Evolutionary conservation across 2,329 filamentous ascomycete genomes (phyloP).

Genomic region (Huntiella moniliformis): DNA sequence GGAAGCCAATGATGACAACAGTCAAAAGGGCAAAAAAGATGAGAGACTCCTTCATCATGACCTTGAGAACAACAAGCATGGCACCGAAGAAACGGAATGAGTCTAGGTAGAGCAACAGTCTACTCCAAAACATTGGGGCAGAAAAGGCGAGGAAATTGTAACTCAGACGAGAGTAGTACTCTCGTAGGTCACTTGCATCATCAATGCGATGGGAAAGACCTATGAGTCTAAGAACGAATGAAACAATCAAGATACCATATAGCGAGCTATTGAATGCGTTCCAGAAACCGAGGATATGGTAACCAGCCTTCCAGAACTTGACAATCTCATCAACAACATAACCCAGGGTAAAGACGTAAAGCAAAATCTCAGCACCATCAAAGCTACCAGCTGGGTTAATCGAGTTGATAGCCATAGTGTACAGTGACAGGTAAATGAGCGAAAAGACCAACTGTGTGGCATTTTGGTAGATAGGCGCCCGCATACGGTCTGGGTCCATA

Average conservation of each 20-base stretch:
- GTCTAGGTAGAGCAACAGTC: conserved; percentile 81
- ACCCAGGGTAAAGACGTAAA: conserved; percentile 82
- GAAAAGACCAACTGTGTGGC: conserved; percentile 71
- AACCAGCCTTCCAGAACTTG: conserved; percentile 89
- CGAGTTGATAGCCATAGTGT: conserved; percentile 83
- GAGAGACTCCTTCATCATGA: conserved; percentile 83
- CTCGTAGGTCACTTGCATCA: conserved; percentile 21
- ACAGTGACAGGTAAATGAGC: conserved; percentile 64
- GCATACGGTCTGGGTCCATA: conserved; percentile 86
- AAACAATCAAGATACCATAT: conserved; percentile 61
- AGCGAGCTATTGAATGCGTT: conserved; percentile 81
- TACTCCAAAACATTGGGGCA: conserved; percentile 93
- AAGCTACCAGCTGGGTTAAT: conserved; percentile 73
- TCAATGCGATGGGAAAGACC: conserved; percentile 45
- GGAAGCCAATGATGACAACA: conserved; percentile 68
- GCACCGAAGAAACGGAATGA: conserved; percentile 90
- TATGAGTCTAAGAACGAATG: conserved; percentile 60
- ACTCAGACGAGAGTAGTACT: conserved; percentile 56
- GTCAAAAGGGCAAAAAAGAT: conserved; percentile 89
- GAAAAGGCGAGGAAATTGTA: conserved; percentile 91
- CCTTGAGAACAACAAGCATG: conserved; percentile 92
- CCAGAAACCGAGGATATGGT: conserved; percentile 88
- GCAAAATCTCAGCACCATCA: conserved; percentile 61
- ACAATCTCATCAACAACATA: conserved; percentile 74
- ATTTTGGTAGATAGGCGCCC: conserved; percentile 84